phyloP scores from a whole-genome alignment of 1,284 basidiomycete genomes.

The Taiwanofungus camphoratus region DNA sequence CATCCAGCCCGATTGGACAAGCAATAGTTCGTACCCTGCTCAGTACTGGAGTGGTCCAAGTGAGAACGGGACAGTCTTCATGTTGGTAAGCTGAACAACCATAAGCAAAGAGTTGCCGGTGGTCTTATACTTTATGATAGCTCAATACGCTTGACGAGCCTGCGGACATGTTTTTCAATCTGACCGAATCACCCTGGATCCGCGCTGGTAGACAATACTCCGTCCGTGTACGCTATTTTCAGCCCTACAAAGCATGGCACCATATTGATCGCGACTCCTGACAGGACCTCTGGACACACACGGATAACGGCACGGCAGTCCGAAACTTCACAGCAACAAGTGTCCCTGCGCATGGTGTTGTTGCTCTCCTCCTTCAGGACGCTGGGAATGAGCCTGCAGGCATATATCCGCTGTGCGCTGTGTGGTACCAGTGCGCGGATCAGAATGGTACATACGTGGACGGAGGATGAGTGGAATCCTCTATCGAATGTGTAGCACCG shows the following conservation, averaged over 20 bases:
- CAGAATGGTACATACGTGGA: conserved; percentile 18
- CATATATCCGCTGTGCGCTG: conserved; percentile 19
- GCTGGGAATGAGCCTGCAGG: conserved; percentile 57
- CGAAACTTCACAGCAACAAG: conserved; percentile 52
- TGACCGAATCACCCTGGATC: conserved; percentile 65
- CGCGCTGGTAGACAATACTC: conserved; percentile 54
- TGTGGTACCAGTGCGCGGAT: conserved; percentile 16
- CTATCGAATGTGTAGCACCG: not conserved
- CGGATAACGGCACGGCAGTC: conserved; percentile 57
- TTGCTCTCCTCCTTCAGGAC: conserved; percentile 56
- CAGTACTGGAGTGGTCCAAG: conserved; percentile 46
- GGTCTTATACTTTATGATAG: no score
- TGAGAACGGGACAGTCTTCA: conserved; percentile 37
- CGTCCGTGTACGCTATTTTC: conserved; percentile 39
- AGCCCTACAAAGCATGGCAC: not conserved
- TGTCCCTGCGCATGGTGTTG: conserved; percentile 65
- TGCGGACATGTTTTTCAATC: conserved; percentile 50
- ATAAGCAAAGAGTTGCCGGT: no score
- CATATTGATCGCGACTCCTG: not conserved
- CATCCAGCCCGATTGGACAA: conserved; percentile 39
- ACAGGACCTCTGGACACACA: conserved; percentile 62
- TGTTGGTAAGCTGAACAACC: conserved; percentile 34
- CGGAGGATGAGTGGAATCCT: not conserved
- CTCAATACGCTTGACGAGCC: conserved; percentile 41
- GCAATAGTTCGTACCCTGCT: conserved; percentile 37